These are phyloP conservation scores for Pleurotus eryngii DNA, from an alignment of 768 basidiomycete species.

Conservation along the genomic window DNA sequence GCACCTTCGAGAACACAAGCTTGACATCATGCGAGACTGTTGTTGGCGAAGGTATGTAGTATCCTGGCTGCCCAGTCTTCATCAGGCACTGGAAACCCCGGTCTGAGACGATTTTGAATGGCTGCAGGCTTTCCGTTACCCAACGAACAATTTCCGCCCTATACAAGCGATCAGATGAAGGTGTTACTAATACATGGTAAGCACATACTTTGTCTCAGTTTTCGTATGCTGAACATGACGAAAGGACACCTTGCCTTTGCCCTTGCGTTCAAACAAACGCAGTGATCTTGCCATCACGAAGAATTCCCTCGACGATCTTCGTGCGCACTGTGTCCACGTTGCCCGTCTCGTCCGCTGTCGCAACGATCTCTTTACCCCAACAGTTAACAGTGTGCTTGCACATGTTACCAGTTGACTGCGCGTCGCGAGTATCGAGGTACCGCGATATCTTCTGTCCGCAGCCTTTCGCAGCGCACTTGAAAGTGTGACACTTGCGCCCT, in stretches of 20 bases:
- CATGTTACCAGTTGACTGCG: slow-evolving; percentile 25
- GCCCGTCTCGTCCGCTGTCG: slow-evolving; percentile 11
- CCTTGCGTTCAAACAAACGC: slow-evolving; percentile 21
- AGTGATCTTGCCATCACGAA: slow-evolving; percentile 19
- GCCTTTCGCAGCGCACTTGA: slow-evolving; percentile 18
- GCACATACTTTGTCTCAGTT: slow-evolving; percentile 19
- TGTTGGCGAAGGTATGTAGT: slow-evolving; percentile 27
- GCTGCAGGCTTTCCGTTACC: slow-evolving; percentile 28
- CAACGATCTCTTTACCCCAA: slow-evolving; percentile 24
- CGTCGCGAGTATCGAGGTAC: slow-evolving; percentile 22
- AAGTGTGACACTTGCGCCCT: slow-evolving; percentile 16
- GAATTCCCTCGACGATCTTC: background rate
- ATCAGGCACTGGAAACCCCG: slow-evolving; percentile 25
- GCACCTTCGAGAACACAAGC: slow-evolving; percentile 20
- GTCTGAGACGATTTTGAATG: slow-evolving; percentile 31
- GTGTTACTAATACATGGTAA: background rate
- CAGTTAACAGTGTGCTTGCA: slow-evolving; percentile 23
- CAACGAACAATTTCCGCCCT: slow-evolving; percentile 31
- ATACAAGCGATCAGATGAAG: background rate
- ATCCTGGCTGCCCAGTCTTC: slow-evolving; percentile 28
- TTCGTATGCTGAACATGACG: slow-evolving; percentile 25
- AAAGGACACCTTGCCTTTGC: slow-evolving; percentile 27
- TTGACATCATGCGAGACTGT: slow-evolving; percentile 31
- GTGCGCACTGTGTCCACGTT: background rate
- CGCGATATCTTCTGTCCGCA: slow-evolving; percentile 14